These are phyloP conservation scores for Chaetoscypha palmicola DNA, from an alignment of 2,329 filamentous ascomycete species.

Conservation along the genomic window DNA sequence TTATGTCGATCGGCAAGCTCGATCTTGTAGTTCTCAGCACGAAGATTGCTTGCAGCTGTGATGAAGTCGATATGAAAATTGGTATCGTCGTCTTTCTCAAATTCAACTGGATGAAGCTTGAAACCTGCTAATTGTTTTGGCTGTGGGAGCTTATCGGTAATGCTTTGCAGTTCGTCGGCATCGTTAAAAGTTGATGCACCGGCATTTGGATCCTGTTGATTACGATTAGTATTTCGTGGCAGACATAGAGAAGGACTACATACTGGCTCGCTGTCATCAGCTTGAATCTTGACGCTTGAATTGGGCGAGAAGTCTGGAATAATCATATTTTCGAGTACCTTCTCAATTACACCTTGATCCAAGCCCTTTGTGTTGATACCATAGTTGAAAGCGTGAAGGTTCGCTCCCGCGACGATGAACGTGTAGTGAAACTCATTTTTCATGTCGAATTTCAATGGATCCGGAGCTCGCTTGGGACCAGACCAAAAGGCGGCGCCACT, in stretches of 20 bases:
- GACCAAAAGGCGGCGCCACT: constrained; percentile 94
- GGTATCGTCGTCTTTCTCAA: constrained; percentile 97
- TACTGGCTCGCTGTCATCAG: constrained; percentile 84
- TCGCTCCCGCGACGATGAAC: constrained; percentile 82
- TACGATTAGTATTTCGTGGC: constrained; percentile 20
- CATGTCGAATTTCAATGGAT: constrained; percentile 80
- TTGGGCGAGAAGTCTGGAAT: constrained; percentile 92
- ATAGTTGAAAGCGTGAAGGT: constrained; percentile 96
- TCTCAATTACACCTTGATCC: constrained; percentile 64
- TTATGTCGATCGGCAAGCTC: constrained; percentile 87
- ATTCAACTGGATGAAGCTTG: constrained; percentile 86
- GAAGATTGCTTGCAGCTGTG: constrained; percentile 90
- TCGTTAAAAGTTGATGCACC: constrained; percentile 55
- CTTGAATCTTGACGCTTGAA: constrained; percentile 90
- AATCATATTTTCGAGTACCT: constrained; percentile 85
- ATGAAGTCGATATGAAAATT: constrained; percentile 99
- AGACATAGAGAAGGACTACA: constrained; percentile 28
- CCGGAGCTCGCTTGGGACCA: constrained; percentile 91
- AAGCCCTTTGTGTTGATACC: constrained; percentile 79
- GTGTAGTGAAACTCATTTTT: constrained; percentile 79
- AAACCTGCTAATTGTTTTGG: constrained; percentile 79
- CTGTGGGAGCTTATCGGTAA: constrained; percentile 66
- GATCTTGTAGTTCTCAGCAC: constrained; percentile 98
- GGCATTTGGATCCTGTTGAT: constrained; percentile 65
- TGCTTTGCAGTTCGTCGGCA: constrained; percentile 64